A percentile compares a stretch with the other conserved stretches of the same genome.
phyloP scores from a whole-genome alignment of 202 grass and related monocot species.

The Setaria italica region DNA sequence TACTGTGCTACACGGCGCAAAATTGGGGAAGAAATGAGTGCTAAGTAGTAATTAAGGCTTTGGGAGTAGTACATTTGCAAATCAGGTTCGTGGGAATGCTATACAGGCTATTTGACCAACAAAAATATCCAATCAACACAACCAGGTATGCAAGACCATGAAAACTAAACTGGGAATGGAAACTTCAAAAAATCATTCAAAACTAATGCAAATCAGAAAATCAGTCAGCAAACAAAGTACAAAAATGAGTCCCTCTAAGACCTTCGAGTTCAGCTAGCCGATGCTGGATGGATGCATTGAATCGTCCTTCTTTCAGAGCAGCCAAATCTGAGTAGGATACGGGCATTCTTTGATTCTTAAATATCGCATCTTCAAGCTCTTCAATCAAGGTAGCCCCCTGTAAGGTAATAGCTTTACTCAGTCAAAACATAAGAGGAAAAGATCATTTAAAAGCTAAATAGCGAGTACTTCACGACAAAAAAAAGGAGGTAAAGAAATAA shows the following conservation, averaged over 20 bases:
- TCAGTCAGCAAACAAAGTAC: slow-evolving; percentile 40
- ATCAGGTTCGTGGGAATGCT: neutral
- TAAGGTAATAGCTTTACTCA: slow-evolving; percentile 44
- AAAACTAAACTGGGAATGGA: slow-evolving; percentile 8
- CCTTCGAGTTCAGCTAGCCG: slow-evolving; percentile 91
- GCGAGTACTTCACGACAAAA: neutral
- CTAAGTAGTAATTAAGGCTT: neutral
- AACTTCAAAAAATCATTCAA: slow-evolving; percentile 37
- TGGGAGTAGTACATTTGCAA: neutral
- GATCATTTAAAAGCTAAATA: slow-evolving; percentile 21
- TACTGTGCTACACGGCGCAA: neutral
- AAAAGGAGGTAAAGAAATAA: slow-evolving; percentile 26
- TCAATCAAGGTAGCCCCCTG: slow-evolving; percentile 66
- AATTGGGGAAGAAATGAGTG: neutral
- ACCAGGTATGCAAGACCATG: slow-evolving; percentile 15
- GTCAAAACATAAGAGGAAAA: slow-evolving; percentile 18
- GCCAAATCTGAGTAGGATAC: slow-evolving; percentile 75
- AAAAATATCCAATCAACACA: neutral
- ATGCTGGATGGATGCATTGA: slow-evolving; percentile 83
- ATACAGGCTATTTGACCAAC: neutral
- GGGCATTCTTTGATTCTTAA: slow-evolving; percentile 55
- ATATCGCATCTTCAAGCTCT: slow-evolving; percentile 86
- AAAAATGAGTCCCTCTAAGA: slow-evolving; percentile 41
- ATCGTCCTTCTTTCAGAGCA: slow-evolving; percentile 74
- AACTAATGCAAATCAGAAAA: slow-evolving; percentile 31